Evolutionary conservation across 768 basidiomycete genomes (phyloP), one percentile per base, ranked within the genome.

Genomic region (Podaxis sp.): DNA sequence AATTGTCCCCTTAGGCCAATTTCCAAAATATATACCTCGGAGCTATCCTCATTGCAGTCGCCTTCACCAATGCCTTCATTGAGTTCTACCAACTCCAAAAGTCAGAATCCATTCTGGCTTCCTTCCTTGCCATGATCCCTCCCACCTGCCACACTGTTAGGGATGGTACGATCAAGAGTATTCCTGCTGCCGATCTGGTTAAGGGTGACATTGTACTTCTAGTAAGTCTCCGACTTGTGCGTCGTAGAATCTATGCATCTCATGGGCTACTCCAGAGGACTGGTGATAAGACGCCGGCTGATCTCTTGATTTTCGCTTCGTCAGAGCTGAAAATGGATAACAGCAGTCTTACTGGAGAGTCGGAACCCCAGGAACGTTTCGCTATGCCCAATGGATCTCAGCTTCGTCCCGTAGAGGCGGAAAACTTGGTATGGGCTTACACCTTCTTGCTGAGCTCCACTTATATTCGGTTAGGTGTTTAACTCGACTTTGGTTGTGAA

Each of bases 41-140:
- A 38, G 88, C 82, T 27, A 88, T 89, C 69, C 77, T 89, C 63
- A 88, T 89, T 57, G 76, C 75, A 24, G 86, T 89, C 24, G 86
- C 87, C 15, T 87, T 89, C 71, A 71, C 88, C 61, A 89, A 89
- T 66, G 88, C 86, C 4, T 81, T 82, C 65, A 87, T 89, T 69
- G 88, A 89, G 70, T 89, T 86, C 71, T 82, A 82, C 70, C 88
- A 89, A 75, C 80, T 88, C 27, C 88, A 89, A 73, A 89, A 88
- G 67, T 87, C 87, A 9, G 88, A 88, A 69, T 86, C 86, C 43
- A 89, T 89, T 66, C 77, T 89, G 4, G 87, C 87, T 4, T 86
- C 85, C 2, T 89, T 89, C 75, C 76, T 89, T 37, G 88, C 88
- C 9, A 85, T 89, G 85, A 89, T 89, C 54, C 88, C 88, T 13